These are phyloP conservation scores for Hypoxylon lienhwacheense DNA, from an alignment of 495 filamentous ascomycete genomes.

Conservation along the genomic window DNA sequence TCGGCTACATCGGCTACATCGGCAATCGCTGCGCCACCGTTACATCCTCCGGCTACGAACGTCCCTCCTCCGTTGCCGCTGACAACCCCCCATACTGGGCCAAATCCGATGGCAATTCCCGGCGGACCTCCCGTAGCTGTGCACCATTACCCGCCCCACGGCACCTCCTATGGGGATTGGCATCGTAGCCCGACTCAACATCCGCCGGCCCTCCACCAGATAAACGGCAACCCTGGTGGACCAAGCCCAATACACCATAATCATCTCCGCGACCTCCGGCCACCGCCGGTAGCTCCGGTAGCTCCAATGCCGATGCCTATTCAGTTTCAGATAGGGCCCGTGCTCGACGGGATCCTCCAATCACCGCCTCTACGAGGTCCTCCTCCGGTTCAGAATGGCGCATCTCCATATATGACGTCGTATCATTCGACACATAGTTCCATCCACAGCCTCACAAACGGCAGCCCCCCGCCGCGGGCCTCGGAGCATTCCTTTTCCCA, in stretches of 20 bases:
- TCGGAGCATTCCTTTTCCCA: conserved; percentile 41
- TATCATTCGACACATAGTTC: conserved; percentile 40
- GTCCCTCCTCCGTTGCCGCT: conserved; percentile 32
- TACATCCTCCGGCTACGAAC: conserved; percentile 24
- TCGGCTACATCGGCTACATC: conserved; percentile 15
- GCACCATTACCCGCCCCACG: conserved; percentile 47
- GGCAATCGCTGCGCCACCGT: conserved; percentile 20
- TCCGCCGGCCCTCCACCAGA: conserved; percentile 42
- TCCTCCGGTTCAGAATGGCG: conserved; percentile 23
- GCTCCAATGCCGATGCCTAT: no score
- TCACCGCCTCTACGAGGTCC: conserved; percentile 44
- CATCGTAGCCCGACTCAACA: conserved; percentile 39
- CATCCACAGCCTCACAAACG: conserved; percentile 44
- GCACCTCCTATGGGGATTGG: conserved; percentile 41
- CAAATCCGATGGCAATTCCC: conserved; percentile 36
- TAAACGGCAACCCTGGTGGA: conserved; percentile 43
- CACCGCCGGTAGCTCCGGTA: conserved; percentile 46
- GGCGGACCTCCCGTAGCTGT: conserved; percentile 34
- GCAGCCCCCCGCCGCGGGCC: conserved; percentile 37
- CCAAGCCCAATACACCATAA: conserved; percentile 43
- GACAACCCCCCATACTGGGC: conserved; percentile 24
- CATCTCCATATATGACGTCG: conserved; percentile 23
- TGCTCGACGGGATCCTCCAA: conserved; percentile 44
- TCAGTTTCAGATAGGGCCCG: conserved; percentile 46
- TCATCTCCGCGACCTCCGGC: conserved; percentile 47